These are phyloP conservation scores for Cytospora leucostoma DNA, from an alignment of 2,329 filamentous ascomycete genomes.

Conservation along the genomic window DNA sequence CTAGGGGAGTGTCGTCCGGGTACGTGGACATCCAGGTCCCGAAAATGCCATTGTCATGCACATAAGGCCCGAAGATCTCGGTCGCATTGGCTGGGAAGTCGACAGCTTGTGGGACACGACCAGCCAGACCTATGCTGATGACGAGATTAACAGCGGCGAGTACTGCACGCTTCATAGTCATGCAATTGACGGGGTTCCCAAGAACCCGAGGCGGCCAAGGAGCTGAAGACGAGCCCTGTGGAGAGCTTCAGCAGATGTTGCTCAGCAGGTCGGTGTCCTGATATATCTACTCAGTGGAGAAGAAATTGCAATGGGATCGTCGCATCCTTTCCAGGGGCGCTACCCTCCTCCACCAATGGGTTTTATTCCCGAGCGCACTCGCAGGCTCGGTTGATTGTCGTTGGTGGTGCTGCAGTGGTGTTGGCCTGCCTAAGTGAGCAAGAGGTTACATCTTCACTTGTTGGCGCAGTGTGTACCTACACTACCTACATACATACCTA, in stretches of 20 bases:
- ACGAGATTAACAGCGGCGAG: not conserved
- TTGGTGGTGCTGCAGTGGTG: not conserved
- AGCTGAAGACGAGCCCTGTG: not conserved
- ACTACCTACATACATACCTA: no score
- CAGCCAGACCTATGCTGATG: not conserved
- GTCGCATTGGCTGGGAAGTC: slow-evolving; percentile 37
- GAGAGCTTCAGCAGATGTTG: not conserved
- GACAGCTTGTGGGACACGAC: not conserved
- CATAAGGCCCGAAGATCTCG: slow-evolving; percentile 45
- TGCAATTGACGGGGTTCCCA: not conserved
- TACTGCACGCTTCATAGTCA: not conserved
- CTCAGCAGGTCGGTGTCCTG: not conserved
- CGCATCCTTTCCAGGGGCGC: not conserved
- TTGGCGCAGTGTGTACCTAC: no score
- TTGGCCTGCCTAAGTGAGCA: not conserved
- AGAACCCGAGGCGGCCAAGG: not conserved
- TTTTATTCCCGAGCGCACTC: no score
- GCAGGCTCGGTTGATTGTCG: not conserved
- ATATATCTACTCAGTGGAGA: not conserved
- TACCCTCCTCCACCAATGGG: no score
- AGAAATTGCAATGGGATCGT: no score
- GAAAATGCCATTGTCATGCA: slow-evolving; percentile 25
- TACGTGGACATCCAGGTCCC: slow-evolving; percentile 49
- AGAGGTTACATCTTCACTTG: not conserved
- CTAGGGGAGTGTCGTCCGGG: slow-evolving; percentile 44